A percentile compares a stretch with the other conserved stretches of the same genome.
phyloP scores from a whole-genome alignment of 2,329 filamentous ascomycete genomes.

The Amylocarpus encephaloides region DNA sequence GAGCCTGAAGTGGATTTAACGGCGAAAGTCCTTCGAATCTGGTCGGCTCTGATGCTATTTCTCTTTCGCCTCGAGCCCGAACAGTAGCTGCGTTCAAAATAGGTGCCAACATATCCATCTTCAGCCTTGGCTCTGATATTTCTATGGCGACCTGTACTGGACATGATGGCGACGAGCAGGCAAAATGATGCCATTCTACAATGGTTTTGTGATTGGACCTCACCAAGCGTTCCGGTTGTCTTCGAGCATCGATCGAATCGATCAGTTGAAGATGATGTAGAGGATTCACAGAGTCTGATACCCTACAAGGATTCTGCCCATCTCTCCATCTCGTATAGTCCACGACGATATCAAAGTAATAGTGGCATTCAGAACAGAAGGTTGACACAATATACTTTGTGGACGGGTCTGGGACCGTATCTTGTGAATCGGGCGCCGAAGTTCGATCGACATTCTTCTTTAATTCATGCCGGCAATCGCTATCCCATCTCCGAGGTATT shows the following conservation, averaged over 20 bases:
- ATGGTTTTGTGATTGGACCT: slow-evolving; percentile 22
- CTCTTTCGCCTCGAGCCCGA: slow-evolving; percentile 45
- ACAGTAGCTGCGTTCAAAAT: slow-evolving; percentile 44
- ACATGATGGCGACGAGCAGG: slow-evolving; percentile 54
- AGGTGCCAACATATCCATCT: slow-evolving; percentile 46
- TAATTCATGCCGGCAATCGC: slow-evolving; percentile 54
- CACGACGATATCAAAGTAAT: slow-evolving; percentile 53
- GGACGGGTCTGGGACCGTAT: slow-evolving; percentile 33
- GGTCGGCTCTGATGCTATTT: slow-evolving; percentile 44
- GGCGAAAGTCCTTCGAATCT: slow-evolving; percentile 43
- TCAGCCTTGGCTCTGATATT: slow-evolving; percentile 47
- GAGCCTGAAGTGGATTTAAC: slow-evolving; percentile 46
- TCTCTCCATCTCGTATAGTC: slow-evolving; percentile 40
- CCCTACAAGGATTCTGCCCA: slow-evolving; percentile 25
- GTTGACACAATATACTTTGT: slow-evolving; percentile 51
- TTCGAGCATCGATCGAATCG: slow-evolving; percentile 35
- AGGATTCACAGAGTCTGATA: slow-evolving; percentile 40
- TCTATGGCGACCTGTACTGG: slow-evolving; percentile 45
- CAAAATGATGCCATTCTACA: slow-evolving; percentile 44
- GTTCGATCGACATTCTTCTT: slow-evolving; percentile 51
- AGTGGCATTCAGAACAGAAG: slow-evolving; percentile 55
- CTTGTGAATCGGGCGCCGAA: slow-evolving; percentile 33
- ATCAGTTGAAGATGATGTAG: slow-evolving; percentile 53
- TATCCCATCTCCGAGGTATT: slow-evolving; percentile 24
- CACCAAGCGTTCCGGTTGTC: slow-evolving; percentile 26